Evolutionary conservation across 345 rosid species (phyloP).

Genomic region (Crucihimalaya himalaica): DNA sequence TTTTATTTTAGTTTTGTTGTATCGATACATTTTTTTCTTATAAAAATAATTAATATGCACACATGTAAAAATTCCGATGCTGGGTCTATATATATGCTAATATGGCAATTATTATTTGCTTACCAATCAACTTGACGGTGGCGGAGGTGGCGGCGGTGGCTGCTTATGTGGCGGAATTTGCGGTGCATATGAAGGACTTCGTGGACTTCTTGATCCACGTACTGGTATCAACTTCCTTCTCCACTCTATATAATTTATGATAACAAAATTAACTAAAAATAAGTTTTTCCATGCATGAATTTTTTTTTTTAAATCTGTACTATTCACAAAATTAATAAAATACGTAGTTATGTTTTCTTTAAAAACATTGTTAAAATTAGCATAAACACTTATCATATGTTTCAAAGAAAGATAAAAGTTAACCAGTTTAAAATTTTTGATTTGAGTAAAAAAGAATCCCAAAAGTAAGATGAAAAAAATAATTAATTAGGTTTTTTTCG

Average conservation of each 20-base stretch:
- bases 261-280: background rate
- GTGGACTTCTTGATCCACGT: conserved; percentile 16
- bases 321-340: no score
- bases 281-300: background rate
- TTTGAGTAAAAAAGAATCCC: background rate
- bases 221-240: conserved; percentile 13
- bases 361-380: background rate
- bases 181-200: background rate
- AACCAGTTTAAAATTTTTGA: background rate
- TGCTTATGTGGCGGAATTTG: background rate
- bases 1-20: no score
- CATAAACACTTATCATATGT: background rate
- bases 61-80: background rate
- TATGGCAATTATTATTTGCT: background rate
- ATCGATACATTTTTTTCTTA: no score
- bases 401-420: background rate
- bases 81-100: background rate
- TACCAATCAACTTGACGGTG: background rate
- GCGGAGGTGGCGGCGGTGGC: background rate
- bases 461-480: background rate
- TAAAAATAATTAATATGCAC: no score
- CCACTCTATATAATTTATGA: background rate
- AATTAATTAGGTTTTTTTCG: no score
- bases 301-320: background rate
- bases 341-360: no score